phyloP scores from a whole-genome alignment of 108 stramenopile species.

The Stephanodiscus triporus region DNA sequence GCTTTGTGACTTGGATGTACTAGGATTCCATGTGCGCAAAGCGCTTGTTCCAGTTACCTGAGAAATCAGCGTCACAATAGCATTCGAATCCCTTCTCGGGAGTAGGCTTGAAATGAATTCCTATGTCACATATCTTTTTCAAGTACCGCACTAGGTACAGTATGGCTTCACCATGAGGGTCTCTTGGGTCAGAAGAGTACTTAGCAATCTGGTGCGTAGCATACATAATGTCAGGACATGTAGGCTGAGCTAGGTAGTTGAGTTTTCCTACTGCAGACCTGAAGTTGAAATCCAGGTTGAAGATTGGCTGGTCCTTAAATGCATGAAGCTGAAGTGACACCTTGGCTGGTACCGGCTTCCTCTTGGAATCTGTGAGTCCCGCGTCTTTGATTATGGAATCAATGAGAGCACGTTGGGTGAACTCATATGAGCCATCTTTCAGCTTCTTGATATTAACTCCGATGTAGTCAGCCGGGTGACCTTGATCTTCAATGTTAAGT shows the following conservation, averaged over 20 bases:
- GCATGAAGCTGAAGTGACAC: neutral
- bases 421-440: slow-evolving; percentile 8
- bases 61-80: slow-evolving; percentile 30
- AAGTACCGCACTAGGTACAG: neutral
- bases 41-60: neutral
- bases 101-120: slow-evolving; percentile 2
- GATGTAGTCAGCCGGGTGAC: neutral
- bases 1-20: slow-evolving; percentile 19
- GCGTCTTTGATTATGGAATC: slow-evolving; percentile 3
- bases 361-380: neutral
- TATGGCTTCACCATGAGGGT: neutral
- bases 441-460: slow-evolving; percentile 7
- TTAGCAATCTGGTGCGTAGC: slow-evolving; percentile 13
- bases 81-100: slow-evolving; percentile 11
- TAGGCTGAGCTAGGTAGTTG: slow-evolving; percentile 24
- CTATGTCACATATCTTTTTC: neutral
- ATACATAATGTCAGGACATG: slow-evolving; percentile 13
- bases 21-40: no score
- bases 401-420: slow-evolving; percentile 10
- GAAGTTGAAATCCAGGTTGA: slow-evolving; percentile 15
- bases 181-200: neutral
- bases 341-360: slow-evolving; percentile 17
- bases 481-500: neutral
- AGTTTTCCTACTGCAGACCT: slow-evolving; percentile 21
- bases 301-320: neutral